Evolutionary conservation across 208 protist genomes (phyloP), one percentile per base, ranked within the genome.

Genomic region (Trypanosoma conorhini): DNA sequence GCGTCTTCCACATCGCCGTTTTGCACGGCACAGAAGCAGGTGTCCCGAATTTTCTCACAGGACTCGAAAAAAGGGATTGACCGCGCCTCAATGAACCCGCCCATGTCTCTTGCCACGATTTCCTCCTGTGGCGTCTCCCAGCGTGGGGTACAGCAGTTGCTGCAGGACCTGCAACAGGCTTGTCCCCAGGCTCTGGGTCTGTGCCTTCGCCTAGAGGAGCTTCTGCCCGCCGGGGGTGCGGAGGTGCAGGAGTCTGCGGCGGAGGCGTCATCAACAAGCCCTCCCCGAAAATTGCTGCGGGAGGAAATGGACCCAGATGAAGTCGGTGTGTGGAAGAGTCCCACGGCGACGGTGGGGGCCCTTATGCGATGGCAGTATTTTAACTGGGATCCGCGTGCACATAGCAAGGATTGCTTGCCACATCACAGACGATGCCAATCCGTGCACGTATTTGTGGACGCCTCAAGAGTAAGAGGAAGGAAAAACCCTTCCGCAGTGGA

Each of bases 321-420:
- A 42, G 65, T 64, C 8, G 89, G 87, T 13, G 87, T 92, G 26
- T 95, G 86, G 87, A 67, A 66, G 28, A 42, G 55, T 12, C 64
- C 26, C 24, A 67, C 75, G 0, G 57, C 62, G 17, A 50, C 75
- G 10, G 48, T 83, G 0, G 59, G 70, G 33, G 75, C 72, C 9
- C 71, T 94, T 28, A 75, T 96, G 67, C 85, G 87, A 17, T 94
- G 89, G 87, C 81, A 90, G 50, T 93, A 94, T 74, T 74, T 71
- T 52, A 80, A 78, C 15, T 85, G 85, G 59, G 91, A 96, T 65
- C 91, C 91, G 5, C 85, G 91, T 22, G 89, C 88, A 26, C 91
- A 96, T 74, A 82, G 63, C 79, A 60, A 79, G 38, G 91, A 96
- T 79, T 79, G 74, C 1, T 22, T 94, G 46, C 83, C 84, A 15